These are phyloP conservation scores for Pleurotus pulmonarius DNA, from an alignment of 768 basidiomycete genomes.

Conservation along the genomic window DNA sequence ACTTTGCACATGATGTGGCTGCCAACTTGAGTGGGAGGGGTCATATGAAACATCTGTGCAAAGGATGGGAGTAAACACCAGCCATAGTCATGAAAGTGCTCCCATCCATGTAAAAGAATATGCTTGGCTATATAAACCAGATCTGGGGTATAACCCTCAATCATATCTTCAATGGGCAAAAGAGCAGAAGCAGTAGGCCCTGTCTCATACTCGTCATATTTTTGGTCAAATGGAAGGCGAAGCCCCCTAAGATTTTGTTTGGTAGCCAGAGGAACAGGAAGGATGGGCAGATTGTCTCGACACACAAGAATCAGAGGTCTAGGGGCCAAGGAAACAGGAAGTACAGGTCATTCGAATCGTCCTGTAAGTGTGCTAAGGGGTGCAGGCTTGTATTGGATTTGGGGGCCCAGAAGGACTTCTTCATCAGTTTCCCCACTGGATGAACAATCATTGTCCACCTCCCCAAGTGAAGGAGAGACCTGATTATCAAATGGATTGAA, in stretches of 20 bases:
- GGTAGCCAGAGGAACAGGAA: constrained; percentile 3
- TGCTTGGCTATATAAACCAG: constrained; percentile 12
- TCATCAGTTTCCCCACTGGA: too few species aligned
- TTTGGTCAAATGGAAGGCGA: background rate
- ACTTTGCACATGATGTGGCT: constrained; percentile 12
- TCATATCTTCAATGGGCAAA: constrained; percentile 6
- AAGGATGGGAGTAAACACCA: constrained; percentile 9
- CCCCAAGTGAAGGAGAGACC: too few species aligned
- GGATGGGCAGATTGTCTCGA: background rate
- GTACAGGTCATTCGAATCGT: too few species aligned
- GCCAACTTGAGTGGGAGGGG: background rate
- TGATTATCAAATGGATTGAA: too few species aligned
- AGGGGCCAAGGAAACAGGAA: too few species aligned
- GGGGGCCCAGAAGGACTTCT: too few species aligned
- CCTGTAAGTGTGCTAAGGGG: too few species aligned
- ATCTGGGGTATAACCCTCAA: background rate
- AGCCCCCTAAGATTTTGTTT: background rate
- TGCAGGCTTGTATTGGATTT: too few species aligned
- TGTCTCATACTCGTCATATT: constrained; percentile 13
- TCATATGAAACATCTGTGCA: constrained; percentile 8
- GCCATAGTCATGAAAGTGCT: constrained; percentile 13
- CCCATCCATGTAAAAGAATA: constrained; percentile 12
- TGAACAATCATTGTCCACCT: too few species aligned
- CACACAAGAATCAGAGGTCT: background rate
- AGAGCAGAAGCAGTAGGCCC: constrained; percentile 10